Base-by-base conservation (phyloP, 2,329 filamentous ascomycete species). In the Nemania sp. region DNA sequence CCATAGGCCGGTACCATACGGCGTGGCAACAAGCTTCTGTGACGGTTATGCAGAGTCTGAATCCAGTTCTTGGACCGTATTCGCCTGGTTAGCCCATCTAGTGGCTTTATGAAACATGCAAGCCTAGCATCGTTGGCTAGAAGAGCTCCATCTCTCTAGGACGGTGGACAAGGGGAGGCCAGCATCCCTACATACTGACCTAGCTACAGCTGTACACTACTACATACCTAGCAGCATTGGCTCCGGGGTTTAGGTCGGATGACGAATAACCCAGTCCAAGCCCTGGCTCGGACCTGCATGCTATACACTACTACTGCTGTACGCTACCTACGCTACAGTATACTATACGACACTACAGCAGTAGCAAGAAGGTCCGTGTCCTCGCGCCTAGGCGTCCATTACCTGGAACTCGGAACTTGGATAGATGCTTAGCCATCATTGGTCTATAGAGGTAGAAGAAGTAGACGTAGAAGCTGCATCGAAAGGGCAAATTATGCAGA, bases 21-120 rank as follows among this genome's bases (percentile, higher is more conserved):
- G 73, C 75, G 74, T 78, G 78, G 66, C 38, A 71, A 73, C 73
- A 70, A 71, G 73, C 68, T 76, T 66, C 72, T 76, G 75, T 75
- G 73, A 79, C 73, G 71, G 70, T 68, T 70, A 73, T 73, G 72
- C 73, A 74, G 72, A 38, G 51, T 67, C 24, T 57, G 54, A 64
- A 68, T 61, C 67, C 60, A 70, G 70, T 70, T 55, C 56, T 47
- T 35, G 54, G 49, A 53, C 68, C 62, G 45, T 62, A 51, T 64
- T 58, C 57, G 47, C 49, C 60, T 51, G 59, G 57, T 51, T 71
- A 70, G 59, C 24, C 59, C 22, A 45, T 45, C 49, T 66, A 63
- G 64, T 60, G 64, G 67, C 66, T 69, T 72, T 68, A 79, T 80
- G 79, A 80, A 80, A 80, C 78, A 77, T 74, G 73, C 74, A 73